Conservation (phyloP, 305 asterid genomes). For the Coffea humblotiana region DNA sequence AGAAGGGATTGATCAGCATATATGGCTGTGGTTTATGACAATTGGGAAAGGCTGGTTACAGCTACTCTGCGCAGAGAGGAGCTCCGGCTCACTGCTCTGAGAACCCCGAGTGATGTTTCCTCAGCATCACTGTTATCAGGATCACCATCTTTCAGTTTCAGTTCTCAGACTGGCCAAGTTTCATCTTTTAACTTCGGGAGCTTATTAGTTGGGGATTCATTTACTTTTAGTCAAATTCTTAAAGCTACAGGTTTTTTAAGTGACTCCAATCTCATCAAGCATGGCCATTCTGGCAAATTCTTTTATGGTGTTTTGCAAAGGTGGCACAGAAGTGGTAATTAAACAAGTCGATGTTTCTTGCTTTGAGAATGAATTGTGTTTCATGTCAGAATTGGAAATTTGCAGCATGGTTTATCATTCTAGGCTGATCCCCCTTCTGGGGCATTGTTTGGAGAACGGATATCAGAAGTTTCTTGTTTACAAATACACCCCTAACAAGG, state of each 20-base stretch:
- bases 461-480: constrained; percentile 52
- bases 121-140: not conserved
- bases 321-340: constrained; percentile 54
- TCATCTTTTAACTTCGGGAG: constrained; percentile 37
- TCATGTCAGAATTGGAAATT: constrained; percentile 52
- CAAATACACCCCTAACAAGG: constrained; percentile 34
- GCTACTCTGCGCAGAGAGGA: constrained; percentile 11
- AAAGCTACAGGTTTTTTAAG: constrained; percentile 52
- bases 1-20: not conserved
- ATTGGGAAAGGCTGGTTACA: constrained; percentile 16
- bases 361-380: constrained; percentile 41
- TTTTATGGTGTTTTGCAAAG: constrained; percentile 65
- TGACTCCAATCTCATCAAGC: constrained; percentile 50
- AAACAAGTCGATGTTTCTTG: constrained; percentile 54
- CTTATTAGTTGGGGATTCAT: constrained; percentile 45
- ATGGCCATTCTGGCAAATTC: constrained; percentile 75
- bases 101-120: constrained; percentile 7
- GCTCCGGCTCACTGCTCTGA: not conserved
- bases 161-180: constrained; percentile 36
- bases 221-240: constrained; percentile 59
- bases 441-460: constrained; percentile 76
- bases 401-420: constrained; percentile 55
- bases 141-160: constrained; percentile 17
- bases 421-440: constrained; percentile 68
- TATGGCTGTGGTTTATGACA: constrained; percentile 5